A percentile compares a stretch with the other conserved stretches of the same genome.
Conservation (phyloP, 1,284 basidiomycete species). For the Blastosporella zonata region DNA sequence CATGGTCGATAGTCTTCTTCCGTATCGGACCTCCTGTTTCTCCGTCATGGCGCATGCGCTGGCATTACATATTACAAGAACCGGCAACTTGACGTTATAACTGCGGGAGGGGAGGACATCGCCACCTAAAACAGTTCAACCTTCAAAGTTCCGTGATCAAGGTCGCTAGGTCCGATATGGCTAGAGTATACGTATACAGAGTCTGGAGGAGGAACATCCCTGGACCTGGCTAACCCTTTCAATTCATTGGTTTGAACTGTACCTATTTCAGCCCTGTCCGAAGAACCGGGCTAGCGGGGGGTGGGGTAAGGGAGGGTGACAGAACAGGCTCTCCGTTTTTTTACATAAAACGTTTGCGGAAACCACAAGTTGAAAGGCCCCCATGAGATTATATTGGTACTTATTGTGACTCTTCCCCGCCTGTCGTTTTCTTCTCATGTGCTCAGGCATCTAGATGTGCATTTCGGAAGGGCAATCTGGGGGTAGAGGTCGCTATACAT, state of each 20-base stretch:
- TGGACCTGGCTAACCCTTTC: neutral
- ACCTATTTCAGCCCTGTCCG: conserved; percentile 12
- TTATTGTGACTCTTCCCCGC: conserved; percentile 5
- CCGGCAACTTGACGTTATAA: neutral
- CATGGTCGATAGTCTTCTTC: no score
- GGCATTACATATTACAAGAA: no score
- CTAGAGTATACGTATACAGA: no score
- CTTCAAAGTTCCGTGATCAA: neutral
- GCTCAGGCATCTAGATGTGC: neutral
- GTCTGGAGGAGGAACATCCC: conserved; percentile 1
- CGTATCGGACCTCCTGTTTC: no score
- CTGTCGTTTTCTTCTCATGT: conserved; percentile 4
- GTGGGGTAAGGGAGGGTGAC: neutral
- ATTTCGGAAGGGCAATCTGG: neutral
- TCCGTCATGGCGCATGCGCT: no score
- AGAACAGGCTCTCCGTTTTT: neutral
- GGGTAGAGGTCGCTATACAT: neutral
- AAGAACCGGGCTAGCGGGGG: conserved; percentile 7
- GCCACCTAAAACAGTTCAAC: no score
- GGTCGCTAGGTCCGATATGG: conserved; percentile 1
- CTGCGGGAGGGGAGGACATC: neutral
- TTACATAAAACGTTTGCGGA: conserved; percentile 9
- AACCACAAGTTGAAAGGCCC: conserved; percentile 8
- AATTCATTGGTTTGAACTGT: neutral
- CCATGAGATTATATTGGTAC: neutral